Percentiles rank a stretch among this genome's conserved stretches.
These are phyloP conservation scores for Rhexocercosporidium sp. DNA, from an alignment of 2,329 filamentous ascomycete genomes.

Conservation along the genomic window DNA sequence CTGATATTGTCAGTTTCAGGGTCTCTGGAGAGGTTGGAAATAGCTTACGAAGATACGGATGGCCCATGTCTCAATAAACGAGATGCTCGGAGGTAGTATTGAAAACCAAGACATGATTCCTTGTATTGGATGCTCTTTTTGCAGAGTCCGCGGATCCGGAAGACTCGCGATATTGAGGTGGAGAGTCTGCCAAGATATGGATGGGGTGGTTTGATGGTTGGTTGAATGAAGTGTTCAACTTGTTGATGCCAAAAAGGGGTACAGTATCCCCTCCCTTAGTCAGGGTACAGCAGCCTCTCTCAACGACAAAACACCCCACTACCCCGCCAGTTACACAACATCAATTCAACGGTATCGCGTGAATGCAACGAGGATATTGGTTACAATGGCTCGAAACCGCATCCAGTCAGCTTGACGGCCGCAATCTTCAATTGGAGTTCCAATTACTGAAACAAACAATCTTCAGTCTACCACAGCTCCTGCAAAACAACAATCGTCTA, in stretches of 20 bases:
- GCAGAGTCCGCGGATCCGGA: constrained; percentile 6
- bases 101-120: constrained; percentile 66
- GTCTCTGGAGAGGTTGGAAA: background rate
- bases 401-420: background rate
- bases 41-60: constrained; percentile 64
- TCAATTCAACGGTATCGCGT: background rate
- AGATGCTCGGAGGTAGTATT: constrained; percentile 63
- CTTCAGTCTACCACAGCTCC: background rate
- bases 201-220: constrained; percentile 1
- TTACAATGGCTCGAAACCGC: background rate
- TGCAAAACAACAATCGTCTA: background rate
- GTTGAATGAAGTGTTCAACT: background rate
- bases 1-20: constrained; percentile 40
- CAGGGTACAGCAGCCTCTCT: background rate
- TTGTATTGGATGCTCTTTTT: background rate
- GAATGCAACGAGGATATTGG: background rate
- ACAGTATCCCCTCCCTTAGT: too few species aligned
- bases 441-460: background rate
- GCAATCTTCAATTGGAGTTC: background rate
- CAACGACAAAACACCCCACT: background rate
- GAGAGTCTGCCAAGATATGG: constrained; percentile 5
- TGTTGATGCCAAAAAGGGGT: background rate
- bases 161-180: background rate
- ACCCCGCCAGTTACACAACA: background rate
- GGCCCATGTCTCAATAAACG: constrained; percentile 64